These are phyloP conservation scores for Diutina pseudorugosa DNA, from an alignment of 1,139 yeast species.

Conservation along the genomic window DNA sequence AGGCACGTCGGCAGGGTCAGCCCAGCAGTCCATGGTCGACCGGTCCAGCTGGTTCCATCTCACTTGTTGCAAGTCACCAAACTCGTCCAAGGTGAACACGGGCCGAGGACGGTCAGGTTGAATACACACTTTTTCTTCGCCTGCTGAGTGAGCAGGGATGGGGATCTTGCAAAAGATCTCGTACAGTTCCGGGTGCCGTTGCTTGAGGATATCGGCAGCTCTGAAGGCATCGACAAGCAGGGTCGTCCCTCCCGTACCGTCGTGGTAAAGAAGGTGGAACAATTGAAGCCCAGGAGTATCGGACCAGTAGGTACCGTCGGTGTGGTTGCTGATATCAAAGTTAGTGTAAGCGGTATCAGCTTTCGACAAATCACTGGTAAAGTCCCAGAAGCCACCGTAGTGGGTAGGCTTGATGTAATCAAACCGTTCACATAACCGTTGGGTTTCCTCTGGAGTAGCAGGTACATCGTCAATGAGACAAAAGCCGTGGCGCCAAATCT, in stretches of 20 bases:
- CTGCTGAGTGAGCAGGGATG: conserved; percentile 70
- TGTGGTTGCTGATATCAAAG: conserved; percentile 54
- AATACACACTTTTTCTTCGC: conserved; percentile 56
- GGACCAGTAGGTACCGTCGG: conserved; percentile 74
- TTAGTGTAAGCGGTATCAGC: conserved; percentile 71
- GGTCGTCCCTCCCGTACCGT: conserved; percentile 66
- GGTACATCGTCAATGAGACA: conserved; percentile 56
- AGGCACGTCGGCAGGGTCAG: conserved; percentile 39
- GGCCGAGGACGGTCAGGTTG: conserved; percentile 54
- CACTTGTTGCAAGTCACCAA: conserved; percentile 49
- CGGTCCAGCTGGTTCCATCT: conserved; percentile 73
- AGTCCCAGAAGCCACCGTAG: conserved; percentile 77
- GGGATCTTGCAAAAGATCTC: conserved; percentile 39
- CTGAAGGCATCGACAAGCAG: conserved; percentile 60
- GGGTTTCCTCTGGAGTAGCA: conserved; percentile 48
- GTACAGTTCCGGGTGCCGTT: conserved; percentile 41
- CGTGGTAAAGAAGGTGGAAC: conserved; percentile 55
- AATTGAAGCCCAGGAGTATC: conserved; percentile 68
- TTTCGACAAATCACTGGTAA: conserved; percentile 59
- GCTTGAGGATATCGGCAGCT: conserved; percentile 41
- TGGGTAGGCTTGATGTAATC: conserved; percentile 62
- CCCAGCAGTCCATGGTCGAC: conserved; percentile 52
- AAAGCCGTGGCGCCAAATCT: conserved; percentile 52
- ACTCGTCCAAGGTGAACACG: conserved; percentile 42
- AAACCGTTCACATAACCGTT: conserved; percentile 45